Percentiles rank a stretch among this genome's conserved stretches.
Evolutionary conservation across 768 basidiomycete genomes (phyloP).

Genomic region (Leccinum barrowsii): DNA sequence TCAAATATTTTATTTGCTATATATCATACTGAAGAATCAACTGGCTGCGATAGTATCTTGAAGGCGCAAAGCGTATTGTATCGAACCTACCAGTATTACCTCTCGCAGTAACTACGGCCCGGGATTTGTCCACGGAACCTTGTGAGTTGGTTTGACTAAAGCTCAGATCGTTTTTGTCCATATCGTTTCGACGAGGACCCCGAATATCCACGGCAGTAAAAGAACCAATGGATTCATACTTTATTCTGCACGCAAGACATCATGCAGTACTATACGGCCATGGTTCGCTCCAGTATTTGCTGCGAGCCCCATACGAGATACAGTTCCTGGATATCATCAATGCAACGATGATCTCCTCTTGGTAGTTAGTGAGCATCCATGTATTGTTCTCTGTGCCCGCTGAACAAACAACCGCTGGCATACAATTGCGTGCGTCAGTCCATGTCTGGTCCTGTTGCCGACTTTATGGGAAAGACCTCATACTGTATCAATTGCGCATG

Average conservation of each 20-base stretch:
- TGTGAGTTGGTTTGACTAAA: constrained; percentile 8
- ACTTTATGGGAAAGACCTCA: constrained; percentile 36
- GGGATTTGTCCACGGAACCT: constrained; percentile 16
- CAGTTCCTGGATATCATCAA: not conserved
- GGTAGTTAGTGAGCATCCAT: constrained; percentile 39
- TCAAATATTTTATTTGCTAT: constrained; percentile 1
- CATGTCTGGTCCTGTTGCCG: constrained; percentile 40
- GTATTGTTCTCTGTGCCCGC: not conserved
- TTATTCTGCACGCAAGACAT: constrained; percentile 40
- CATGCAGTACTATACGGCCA: constrained; percentile 38
- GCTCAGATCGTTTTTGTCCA: not conserved
- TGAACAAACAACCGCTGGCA: constrained; percentile 2
- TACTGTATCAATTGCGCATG: too few relatives aligned
- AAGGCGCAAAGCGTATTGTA: constrained; percentile 15
- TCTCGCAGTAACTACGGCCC: constrained; percentile 13
- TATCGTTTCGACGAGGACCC: constrained; percentile 45
- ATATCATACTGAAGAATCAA: not conserved
- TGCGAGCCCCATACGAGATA: constrained; percentile 18
- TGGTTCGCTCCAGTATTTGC: constrained; percentile 41
- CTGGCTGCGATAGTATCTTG: constrained; percentile 13
- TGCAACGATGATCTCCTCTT: constrained; percentile 6
- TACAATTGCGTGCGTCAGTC: constrained; percentile 16
- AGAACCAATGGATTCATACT: constrained; percentile 51
- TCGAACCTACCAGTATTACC: not conserved
- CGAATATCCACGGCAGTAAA: constrained; percentile 42